Conservation (phyloP, 2,329 filamentous ascomycete genomes). For the Rosellinia necatrix region DNA sequence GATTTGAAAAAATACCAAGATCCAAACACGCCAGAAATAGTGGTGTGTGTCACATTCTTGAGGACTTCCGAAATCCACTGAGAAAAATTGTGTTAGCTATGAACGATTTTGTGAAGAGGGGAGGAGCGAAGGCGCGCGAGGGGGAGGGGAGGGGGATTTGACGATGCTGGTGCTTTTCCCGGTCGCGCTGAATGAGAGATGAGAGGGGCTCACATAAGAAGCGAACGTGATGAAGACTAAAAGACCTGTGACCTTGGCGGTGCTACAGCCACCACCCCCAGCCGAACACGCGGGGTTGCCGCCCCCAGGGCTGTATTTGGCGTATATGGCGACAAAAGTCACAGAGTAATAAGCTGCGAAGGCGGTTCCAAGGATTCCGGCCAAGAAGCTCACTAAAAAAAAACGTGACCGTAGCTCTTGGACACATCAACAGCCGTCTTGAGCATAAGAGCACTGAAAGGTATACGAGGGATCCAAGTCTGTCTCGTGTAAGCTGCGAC, state of each 20-base stretch:
- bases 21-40: conserved; percentile 85
- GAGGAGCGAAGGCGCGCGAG: no score
- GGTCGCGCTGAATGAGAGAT: neutral
- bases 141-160: no score
- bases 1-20: conserved; percentile 93
- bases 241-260: conserved; percentile 79
- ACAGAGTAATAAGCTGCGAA: conserved; percentile 86
- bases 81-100: conserved; percentile 5
- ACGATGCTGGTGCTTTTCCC: no score
- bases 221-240: conserved; percentile 88
- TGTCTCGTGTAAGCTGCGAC: conserved; percentile 17
- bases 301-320: conserved; percentile 72
- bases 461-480: conserved; percentile 87
- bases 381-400: conserved; percentile 78
- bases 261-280: conserved; percentile 68
- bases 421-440: conserved; percentile 84
- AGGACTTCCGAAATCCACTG: conserved; percentile 83
- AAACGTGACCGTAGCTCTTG: conserved; percentile 83
- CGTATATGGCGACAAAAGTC: conserved; percentile 84
- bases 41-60: conserved; percentile 91
- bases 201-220: conserved; percentile 65
- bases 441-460: conserved; percentile 89
- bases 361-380: conserved; percentile 74
- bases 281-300: conserved; percentile 57
- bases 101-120: no score